Evolutionary conservation across 768 basidiomycete species (phyloP).

Genomic region (Collybia nuda): DNA sequence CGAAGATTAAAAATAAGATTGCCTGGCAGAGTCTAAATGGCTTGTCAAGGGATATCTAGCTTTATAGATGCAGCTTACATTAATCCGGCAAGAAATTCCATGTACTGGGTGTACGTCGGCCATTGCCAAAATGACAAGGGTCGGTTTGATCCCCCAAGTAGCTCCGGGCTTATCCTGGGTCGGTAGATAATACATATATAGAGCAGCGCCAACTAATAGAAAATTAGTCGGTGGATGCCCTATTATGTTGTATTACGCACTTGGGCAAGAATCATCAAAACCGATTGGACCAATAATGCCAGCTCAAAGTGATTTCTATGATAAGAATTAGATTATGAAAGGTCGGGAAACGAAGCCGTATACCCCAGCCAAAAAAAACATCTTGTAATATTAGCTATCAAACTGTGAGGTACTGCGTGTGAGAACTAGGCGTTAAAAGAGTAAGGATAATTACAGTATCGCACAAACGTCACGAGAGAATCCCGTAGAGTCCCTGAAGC

Average conservation of each 20-base stretch:
- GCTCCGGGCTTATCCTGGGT: slow-evolving; percentile 60
- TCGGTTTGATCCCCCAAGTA: slow-evolving; percentile 55
- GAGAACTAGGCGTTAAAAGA: slow-evolving; percentile 5
- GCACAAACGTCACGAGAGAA: slow-evolving; percentile 88
- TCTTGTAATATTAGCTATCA: slow-evolving; percentile 82
- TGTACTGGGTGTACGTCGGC: slow-evolving; percentile 71
- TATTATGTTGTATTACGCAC: slow-evolving; percentile 34
- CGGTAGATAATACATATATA: slow-evolving; percentile 81
- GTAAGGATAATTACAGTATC: slow-evolving; percentile 55
- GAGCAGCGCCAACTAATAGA: slow-evolving; percentile 64
- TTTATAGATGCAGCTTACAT: slow-evolving; percentile 48
- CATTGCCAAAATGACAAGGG: slow-evolving; percentile 87
- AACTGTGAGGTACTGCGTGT: slow-evolving; percentile 34
- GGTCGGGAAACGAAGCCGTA: slow-evolving; percentile 7
- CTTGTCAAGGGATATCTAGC: slow-evolving; percentile 20
- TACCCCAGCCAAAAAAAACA: slow-evolving; percentile 91
- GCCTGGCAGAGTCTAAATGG: slow-evolving; percentile 57
- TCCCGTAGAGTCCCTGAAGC: slow-evolving; percentile 72
- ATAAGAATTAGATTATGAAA: not conserved
- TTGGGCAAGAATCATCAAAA: slow-evolving; percentile 85
- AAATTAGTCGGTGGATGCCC: not conserved
- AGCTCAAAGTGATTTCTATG: slow-evolving; percentile 66
- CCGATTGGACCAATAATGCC: slow-evolving; percentile 75
- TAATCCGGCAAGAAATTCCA: slow-evolving; percentile 79
- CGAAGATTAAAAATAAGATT: slow-evolving; percentile 75